phyloP scores from a whole-genome alignment of 2,329 filamentous ascomycete species.

The Trichoderma koningiopsis region DNA sequence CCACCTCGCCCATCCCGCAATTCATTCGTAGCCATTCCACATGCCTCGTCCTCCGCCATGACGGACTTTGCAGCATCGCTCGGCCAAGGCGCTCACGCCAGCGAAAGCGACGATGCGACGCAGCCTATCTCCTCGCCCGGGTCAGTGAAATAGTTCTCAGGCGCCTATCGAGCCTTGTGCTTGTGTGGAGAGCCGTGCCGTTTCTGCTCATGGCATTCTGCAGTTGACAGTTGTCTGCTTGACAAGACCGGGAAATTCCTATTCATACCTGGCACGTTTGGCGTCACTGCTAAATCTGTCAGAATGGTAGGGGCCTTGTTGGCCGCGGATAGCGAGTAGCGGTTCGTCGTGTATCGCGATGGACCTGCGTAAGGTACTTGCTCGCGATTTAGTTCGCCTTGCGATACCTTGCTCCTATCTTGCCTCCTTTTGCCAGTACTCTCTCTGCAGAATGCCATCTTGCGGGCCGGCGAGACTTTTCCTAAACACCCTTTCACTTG shows the following conservation, averaged over 20 bases:
- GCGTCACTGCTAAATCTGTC: not conserved
- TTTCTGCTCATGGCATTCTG: not conserved
- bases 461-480: slow-evolving; percentile 13
- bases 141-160: slow-evolving; percentile 11
- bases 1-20: no score
- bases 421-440: slow-evolving; percentile 20
- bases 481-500: not conserved
- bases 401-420: slow-evolving; percentile 5
- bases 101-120: not conserved
- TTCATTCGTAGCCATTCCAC: not conserved
- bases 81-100: not conserved
- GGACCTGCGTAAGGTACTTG: not conserved
- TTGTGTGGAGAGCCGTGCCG: slow-evolving; percentile 13
- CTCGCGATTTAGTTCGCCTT: not conserved
- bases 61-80: not conserved
- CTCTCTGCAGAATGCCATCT: slow-evolving; percentile 7
- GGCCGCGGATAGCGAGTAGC: slow-evolving; percentile 13
- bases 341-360: not conserved
- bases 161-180: not conserved
- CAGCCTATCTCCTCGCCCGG: slow-evolving; percentile 7
- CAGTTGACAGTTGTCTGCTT: not conserved
- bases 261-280: slow-evolving; percentile 4
- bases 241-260: slow-evolving; percentile 13
- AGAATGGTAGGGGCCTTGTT: slow-evolving; percentile 15
- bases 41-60: not conserved